These are phyloP conservation scores for Neofusicoccum umdonicola DNA, from an alignment of 2,329 filamentous ascomycete genomes.

Conservation along the genomic window DNA sequence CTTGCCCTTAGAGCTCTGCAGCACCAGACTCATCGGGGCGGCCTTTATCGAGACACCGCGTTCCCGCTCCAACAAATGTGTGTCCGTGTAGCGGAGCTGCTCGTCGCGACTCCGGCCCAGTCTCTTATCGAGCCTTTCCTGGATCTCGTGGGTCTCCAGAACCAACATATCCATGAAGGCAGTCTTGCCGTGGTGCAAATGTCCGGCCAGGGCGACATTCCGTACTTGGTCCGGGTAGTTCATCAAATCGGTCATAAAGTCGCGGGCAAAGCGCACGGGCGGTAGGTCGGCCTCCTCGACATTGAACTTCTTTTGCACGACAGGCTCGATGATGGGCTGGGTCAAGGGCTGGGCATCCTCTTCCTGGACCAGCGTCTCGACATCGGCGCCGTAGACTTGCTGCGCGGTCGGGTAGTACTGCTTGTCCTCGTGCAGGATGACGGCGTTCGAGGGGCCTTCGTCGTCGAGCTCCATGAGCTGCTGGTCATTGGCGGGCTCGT, in stretches of 20 bases:
- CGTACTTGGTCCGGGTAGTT: constrained; percentile 92
- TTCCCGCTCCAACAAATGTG: constrained; percentile 84
- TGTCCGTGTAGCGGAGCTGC: constrained; percentile 91
- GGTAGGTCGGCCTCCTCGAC: constrained; percentile 90
- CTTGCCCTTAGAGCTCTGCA: constrained; percentile 86
- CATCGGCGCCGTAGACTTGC: constrained; percentile 90
- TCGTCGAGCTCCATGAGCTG: constrained; percentile 94
- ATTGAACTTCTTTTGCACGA: constrained; percentile 94
- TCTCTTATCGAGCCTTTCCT: constrained; percentile 73
- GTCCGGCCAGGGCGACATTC: constrained; percentile 87
- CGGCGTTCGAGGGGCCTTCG: constrained; percentile 88
- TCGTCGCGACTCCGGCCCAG: constrained; percentile 80
- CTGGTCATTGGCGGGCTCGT: constrained; percentile 59
- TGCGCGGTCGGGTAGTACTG: constrained; percentile 99
- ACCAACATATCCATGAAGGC: constrained; percentile 98
- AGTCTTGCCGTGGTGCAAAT: constrained; percentile 96
- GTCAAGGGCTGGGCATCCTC: constrained; percentile 92
- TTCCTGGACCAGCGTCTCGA: constrained; percentile 94
- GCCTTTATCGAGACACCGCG: constrained; percentile 89
- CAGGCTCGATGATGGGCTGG: constrained; percentile 88
- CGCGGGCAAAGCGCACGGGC: constrained; percentile 79
- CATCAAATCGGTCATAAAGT: constrained; percentile 94
- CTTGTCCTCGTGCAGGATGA: constrained; percentile 98
- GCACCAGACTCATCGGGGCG: constrained; percentile 87
- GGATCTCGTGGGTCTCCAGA: constrained; percentile 87